Percentiles rank a stretch among this genome's conserved stretches.
phyloP scores from a whole-genome alignment of 177 flowering plant genomes.

The Telopea speciosissima region DNA sequence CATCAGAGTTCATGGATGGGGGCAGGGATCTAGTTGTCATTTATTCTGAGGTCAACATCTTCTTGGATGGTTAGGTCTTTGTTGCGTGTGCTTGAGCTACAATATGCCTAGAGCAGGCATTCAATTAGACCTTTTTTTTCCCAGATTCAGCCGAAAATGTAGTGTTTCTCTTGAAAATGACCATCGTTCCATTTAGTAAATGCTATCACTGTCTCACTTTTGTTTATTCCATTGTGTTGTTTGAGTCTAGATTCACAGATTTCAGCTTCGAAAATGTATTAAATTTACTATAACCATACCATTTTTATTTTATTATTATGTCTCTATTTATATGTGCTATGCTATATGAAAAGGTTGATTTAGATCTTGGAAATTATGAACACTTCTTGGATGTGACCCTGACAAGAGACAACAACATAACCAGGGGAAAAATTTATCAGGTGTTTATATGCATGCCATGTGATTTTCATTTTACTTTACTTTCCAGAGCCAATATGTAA shows the following conservation, averaged over 20 bases:
- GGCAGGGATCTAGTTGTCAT: no score
- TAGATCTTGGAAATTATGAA: slow-evolving; percentile 95
- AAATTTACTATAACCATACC: no score
- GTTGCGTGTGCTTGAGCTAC: not conserved
- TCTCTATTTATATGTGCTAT: not conserved
- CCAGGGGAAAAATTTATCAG: slow-evolving; percentile 98
- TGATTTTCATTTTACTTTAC: not conserved
- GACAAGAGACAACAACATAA: slow-evolving; percentile 89
- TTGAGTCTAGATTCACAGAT: not conserved
- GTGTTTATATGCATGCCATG: slow-evolving; percentile 24
- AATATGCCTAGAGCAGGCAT: not conserved
- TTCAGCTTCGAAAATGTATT: not conserved
- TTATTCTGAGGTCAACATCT: no score
- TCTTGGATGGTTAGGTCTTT: not conserved
- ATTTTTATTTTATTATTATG: not conserved
- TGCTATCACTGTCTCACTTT: not conserved
- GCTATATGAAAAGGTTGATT: slow-evolving; percentile 58
- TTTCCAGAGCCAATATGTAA: not conserved
- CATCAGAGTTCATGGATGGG: no score
- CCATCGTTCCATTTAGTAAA: not conserved
- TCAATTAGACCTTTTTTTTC: no score
- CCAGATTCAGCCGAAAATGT: not conserved
- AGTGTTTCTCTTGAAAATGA: not conserved
- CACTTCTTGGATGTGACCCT: slow-evolving; percentile 90
- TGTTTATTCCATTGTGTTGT: not conserved